Conservation (phyloP, 306 rosid species). For the Oxytropis ochrocephala region DNA sequence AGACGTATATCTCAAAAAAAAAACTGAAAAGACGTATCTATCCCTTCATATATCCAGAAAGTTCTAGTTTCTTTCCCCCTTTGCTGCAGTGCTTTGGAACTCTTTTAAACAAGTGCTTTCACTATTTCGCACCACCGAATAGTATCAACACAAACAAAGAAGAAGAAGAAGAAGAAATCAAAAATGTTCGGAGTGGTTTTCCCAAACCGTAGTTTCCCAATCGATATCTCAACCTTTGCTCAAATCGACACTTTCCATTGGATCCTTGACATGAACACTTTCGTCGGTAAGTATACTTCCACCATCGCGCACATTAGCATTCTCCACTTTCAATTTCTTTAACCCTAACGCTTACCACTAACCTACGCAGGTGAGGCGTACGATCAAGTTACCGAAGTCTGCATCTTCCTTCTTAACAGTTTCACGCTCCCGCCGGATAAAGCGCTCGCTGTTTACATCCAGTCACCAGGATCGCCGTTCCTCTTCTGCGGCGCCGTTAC, state of each 20-base stretch:
- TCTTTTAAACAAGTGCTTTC: neutral
- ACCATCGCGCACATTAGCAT: neutral
- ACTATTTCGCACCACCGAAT: neutral
- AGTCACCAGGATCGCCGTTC: constrained; percentile 81
- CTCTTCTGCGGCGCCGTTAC: constrained; percentile 77
- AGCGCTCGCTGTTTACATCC: constrained; percentile 84
- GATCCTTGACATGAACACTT: constrained; percentile 86
- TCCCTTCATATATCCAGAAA: neutral
- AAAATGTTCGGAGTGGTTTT: constrained; percentile 89
- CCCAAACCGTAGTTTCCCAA: constrained; percentile 89
- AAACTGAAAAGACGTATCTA: neutral
- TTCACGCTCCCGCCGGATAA: constrained; percentile 88
- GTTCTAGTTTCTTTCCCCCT: neutral
- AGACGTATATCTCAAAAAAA: neutral
- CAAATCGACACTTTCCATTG: constrained; percentile 90
- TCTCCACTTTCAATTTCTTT: neutral
- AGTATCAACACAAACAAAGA: neutral
- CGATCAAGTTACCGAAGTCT: constrained; percentile 69
- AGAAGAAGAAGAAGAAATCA: neutral
- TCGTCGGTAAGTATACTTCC: constrained; percentile 47
- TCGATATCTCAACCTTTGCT: constrained; percentile 81
- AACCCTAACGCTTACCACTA: neutral
- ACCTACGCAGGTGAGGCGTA: constrained; percentile 65
- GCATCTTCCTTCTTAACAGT: constrained; percentile 71
- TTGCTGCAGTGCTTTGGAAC: neutral